phyloP scores from a whole-genome alignment of 192 early-diverging fungal species.

The Gamsiella multidivaricata region DNA sequence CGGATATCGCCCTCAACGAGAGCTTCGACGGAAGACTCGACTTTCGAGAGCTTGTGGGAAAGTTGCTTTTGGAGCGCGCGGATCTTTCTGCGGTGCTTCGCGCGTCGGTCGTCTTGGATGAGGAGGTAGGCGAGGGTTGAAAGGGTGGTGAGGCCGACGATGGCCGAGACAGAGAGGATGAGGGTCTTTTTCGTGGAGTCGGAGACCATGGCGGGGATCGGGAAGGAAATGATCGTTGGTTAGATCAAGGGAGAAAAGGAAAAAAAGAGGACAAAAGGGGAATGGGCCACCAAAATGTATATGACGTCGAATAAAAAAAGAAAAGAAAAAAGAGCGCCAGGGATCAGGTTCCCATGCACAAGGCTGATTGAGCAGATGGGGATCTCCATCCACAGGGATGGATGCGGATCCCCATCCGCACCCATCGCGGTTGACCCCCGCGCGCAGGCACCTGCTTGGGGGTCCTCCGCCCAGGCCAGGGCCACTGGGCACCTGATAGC shows the following conservation, averaged over 20 bases:
- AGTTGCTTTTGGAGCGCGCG: constrained; percentile 30
- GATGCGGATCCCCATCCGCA: no score
- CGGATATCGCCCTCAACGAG: constrained; percentile 33
- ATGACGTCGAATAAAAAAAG: background rate
- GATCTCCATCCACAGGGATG: no score
- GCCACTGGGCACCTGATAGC: no score
- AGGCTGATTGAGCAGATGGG: background rate
- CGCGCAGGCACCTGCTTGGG: no score
- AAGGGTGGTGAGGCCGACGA: constrained; percentile 45
- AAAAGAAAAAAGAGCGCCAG: background rate
- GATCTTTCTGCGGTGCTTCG: constrained; percentile 36
- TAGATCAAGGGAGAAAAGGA: background rate
- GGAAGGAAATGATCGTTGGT: background rate
- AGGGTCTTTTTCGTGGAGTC: constrained; percentile 36
- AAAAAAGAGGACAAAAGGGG: background rate
- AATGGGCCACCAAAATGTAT: background rate
- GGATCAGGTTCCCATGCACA: no score
- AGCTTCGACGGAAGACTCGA: constrained; percentile 18
- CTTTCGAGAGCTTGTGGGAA: constrained; percentile 8
- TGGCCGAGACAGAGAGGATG: constrained; percentile 36
- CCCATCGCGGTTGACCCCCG: no score
- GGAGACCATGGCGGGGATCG: constrained; percentile 33
- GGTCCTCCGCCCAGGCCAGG: no score
- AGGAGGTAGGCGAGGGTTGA: constrained; percentile 38
- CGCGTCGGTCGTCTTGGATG: constrained; percentile 49